Base-by-base conservation (phyloP, 345 rosid genomes). In the Mallotus nudiflorus region DNA sequence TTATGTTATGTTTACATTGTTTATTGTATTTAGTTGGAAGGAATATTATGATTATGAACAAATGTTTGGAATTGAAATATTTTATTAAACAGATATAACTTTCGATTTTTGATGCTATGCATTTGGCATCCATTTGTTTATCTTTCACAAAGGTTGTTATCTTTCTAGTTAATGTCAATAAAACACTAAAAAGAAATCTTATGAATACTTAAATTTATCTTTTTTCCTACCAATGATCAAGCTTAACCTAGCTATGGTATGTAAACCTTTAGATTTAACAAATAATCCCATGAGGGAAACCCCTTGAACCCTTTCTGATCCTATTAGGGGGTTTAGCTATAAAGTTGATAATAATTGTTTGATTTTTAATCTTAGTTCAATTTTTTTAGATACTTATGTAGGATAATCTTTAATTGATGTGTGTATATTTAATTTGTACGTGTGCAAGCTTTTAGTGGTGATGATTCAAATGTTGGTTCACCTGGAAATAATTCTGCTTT, bases 371-470 rank as follows among this genome's bases (percentile, higher is more conserved):
- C n/a, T n/a, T n/a, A n/a, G n/a, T n/a, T n/a, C n/a, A n/a, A n/a
- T 29, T 56, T 35, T 9, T 35, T 65, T 50, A 65, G 22, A n/a
- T 14, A 19, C 29, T 56, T 65, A 8, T 33, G 29, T 3, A 52
- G 31, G 62, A 57, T 66, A 37, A 44, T 25, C 45, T 6, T 60
- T 59, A 33, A 60, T 68, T 69, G 68, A 49, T 44, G 63, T 25
- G n/a, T n/a, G 22, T 66, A 27, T 31, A 24, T 31, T 82, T 56
- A 49, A 65, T 4, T 71, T 63, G 59, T 62, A 57, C 61, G 62
- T 57, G 42, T 82, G 77, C 81, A 95, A 97, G 93, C 92, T 42
- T 83, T 91, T 81, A 93, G 91, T 51, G 89, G 86, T 56, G 95
- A 91, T 82, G 96, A 89, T 76, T 91, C 89, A 39, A 97, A 90